phyloP scores from a whole-genome alignment of 768 basidiomycete genomes.

The Crassisporium funariophilum region DNA sequence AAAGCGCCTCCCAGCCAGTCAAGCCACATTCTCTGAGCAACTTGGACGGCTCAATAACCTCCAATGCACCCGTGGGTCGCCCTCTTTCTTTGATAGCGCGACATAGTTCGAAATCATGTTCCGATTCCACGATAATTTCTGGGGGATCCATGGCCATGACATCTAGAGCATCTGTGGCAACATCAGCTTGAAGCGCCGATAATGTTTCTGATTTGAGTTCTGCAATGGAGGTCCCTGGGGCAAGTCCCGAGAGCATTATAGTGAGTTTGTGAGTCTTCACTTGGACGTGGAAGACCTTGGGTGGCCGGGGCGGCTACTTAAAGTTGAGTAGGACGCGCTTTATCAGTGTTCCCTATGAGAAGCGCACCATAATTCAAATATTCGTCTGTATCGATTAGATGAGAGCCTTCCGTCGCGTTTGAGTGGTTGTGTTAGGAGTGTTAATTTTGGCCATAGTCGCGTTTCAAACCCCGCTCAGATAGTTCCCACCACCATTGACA shows the following conservation, averaged over 20 bases:
- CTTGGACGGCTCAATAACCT: conserved; percentile 46
- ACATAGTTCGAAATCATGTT: conserved; percentile 66
- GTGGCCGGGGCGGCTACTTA: conserved; percentile 58
- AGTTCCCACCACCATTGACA: conserved; percentile 8
- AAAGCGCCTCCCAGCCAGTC: conserved; percentile 67
- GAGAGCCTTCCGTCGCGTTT: no score
- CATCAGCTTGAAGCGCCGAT: conserved; percentile 56
- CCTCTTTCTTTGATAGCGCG: conserved; percentile 54
- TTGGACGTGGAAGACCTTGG: conserved; percentile 67
- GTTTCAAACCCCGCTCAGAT: background rate
- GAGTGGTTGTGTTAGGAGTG: no score
- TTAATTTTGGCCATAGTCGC: background rate
- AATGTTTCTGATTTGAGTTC: conserved; percentile 66
- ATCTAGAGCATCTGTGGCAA: conserved; percentile 36
- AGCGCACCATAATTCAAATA: no score
- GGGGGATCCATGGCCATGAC: conserved; percentile 27
- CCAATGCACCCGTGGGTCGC: conserved; percentile 52
- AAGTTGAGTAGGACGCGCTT: background rate
- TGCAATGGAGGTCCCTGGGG: conserved; percentile 55
- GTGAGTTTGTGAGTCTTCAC: conserved; percentile 76
- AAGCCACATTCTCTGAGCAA: conserved; percentile 52
- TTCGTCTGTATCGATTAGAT: no score
- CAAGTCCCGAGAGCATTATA: conserved; percentile 54
- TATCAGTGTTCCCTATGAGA: no score
- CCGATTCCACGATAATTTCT: conserved; percentile 20